Conservation (phyloP, 148 eudicot species). For the Rhododendron ferrugineum region DNA sequence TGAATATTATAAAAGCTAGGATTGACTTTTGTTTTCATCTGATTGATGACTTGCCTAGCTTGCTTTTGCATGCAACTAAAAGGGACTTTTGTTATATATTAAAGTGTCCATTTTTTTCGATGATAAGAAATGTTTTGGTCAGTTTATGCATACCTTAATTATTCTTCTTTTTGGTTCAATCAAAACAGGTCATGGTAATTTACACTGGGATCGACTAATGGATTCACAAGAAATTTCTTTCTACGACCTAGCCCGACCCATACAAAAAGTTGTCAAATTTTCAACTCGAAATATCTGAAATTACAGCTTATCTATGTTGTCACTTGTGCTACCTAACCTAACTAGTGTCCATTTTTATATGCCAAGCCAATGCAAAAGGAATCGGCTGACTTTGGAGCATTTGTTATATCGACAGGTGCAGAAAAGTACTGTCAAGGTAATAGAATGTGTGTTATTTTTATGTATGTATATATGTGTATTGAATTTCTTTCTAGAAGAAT, state of each 20-base stretch:
- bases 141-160: no score
- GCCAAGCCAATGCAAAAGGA: neutral
- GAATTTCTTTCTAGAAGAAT: slow-evolving; percentile 1
- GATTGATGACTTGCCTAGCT: neutral
- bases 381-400: neutral
- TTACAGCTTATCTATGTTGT: no score
- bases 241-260: no score
- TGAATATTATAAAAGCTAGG: neutral
- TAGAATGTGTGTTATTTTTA: neutral
- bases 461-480: neutral
- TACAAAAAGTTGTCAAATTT: no score
- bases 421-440: neutral
- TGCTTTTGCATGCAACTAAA: neutral
- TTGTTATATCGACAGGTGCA: neutral
- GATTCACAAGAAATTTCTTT: no score
- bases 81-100: neutral
- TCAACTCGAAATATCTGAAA: no score
- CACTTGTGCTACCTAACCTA: no score
- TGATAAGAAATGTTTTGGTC: no score
- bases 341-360: neutral
- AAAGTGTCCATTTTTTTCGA: neutral
- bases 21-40: neutral
- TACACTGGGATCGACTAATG: no score
- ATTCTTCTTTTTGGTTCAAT: no score
- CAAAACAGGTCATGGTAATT: neutral